phyloP scores from a whole-genome alignment of 176 grass and related monocot genomes.

The Hsuehochloa calcarea region DNA sequence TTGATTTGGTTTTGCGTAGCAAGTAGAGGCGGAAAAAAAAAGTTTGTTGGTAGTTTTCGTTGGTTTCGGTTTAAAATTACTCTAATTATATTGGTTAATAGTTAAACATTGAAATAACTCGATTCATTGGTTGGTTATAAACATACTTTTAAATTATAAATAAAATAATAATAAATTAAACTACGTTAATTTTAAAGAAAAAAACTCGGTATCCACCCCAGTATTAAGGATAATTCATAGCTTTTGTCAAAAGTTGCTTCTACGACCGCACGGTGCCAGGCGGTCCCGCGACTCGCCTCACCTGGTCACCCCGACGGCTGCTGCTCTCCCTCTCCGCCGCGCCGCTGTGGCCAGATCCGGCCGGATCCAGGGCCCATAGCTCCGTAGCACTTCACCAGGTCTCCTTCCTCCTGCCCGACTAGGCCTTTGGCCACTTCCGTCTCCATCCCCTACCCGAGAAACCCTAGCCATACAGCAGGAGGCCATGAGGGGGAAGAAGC shows the following conservation, averaged over 20 bases:
- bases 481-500: slow-evolving; percentile 81
- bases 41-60: too few relatives aligned
- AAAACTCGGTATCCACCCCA: too few relatives aligned
- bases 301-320: neutral
- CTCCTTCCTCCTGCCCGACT: neutral
- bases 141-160: too few relatives aligned
- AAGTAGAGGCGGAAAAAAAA: neutral
- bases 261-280: neutral
- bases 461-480: slow-evolving; percentile 31
- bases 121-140: too few relatives aligned
- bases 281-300: neutral
- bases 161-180: too few relatives aligned
- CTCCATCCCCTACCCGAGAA: slow-evolving; percentile 19
- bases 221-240: neutral
- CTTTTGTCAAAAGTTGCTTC: neutral
- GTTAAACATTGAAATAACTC: too few relatives aligned
- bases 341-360: neutral
- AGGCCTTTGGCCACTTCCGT: neutral
- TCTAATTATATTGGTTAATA: too few relatives aligned
- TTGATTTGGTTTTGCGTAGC: neutral
- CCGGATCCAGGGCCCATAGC: neutral
- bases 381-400: neutral
- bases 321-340: neutral
- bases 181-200: too few relatives aligned
- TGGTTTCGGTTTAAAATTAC: too few relatives aligned